Base-by-base conservation (phyloP, 2,329 filamentous ascomycete genomes). In the Lanzia echinophila region DNA sequence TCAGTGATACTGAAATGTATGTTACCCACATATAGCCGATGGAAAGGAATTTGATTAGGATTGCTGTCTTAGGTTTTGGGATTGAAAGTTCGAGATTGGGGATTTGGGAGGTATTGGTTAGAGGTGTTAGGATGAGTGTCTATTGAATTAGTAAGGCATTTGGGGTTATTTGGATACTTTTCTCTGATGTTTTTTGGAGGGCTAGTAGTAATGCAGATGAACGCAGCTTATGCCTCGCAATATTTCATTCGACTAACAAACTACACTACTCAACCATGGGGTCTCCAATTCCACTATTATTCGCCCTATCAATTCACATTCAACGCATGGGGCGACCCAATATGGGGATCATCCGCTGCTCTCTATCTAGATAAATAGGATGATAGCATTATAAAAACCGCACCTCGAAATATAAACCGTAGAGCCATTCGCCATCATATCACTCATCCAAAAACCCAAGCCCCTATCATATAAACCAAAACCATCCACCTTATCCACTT, bases 1-100 rank as follows among this genome's bases (percentile, higher is more conserved):
- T 99, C 94, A 68, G 90, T 96, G 70, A 99, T 95, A 70, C 90
- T 96, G 80, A 99, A 99, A 76, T 99, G 94, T 64, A 99, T 97
- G 71, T 99, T 99, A 72, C 94, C 94, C 63, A 99, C 92, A 72
- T 97, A 99, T 56, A 99, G 86, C 63, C 95, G 88, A 74, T 99
- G 94, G 77, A 97, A 97, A 22, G 94, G 94, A 56, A 95, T 86
- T 58, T 88, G 87, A 69, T 91, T 91, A 56, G 87, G 84, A 63
- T 89, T 76, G 61, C 79, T 83, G 61, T 79, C 79, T 47, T 78
- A 73, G 49, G 80, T 75, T 64, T 94, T 88, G 50, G 88, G 82
- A 60, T 82, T 92, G 63, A 91, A 90, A 60, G 90, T 90, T 77
- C 96, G 92, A n/a, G n/a, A n/a, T n/a, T n/a, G n/a, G n/a, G n/a